Evolutionary conservation across 2,329 filamentous ascomycete genomes (phyloP).

Genomic region (Nannizzia gypsea): DNA sequence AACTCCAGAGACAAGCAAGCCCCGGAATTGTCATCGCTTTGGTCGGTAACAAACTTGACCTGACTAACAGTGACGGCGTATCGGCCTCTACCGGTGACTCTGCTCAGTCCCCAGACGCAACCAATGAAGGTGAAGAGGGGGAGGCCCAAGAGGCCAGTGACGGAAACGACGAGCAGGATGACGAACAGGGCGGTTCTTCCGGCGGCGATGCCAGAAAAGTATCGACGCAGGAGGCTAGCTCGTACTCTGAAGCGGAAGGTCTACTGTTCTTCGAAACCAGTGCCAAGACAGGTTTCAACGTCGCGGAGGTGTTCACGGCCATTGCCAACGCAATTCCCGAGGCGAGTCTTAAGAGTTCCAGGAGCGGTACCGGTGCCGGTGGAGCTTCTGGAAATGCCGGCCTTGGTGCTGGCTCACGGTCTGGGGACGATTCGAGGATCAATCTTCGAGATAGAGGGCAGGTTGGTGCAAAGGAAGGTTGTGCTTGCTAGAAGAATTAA

Average conservation of each 20-base stretch:
- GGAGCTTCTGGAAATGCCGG: slow-evolving; percentile 42
- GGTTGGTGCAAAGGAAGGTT: slow-evolving; percentile 73
- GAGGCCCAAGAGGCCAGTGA: slow-evolving; percentile 22
- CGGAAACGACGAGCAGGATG: slow-evolving; percentile 28
- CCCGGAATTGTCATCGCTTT: slow-evolving; percentile 99
- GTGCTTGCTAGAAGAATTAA: slow-evolving; percentile 59
- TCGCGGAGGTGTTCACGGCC: slow-evolving; percentile 90
- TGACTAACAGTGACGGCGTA: slow-evolving; percentile 64
- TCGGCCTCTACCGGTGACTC: neutral
- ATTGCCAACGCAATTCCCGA: slow-evolving; percentile 98
- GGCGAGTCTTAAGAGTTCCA: slow-evolving; percentile 81
- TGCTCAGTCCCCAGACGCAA: slow-evolving; percentile 65
- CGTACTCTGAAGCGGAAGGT: slow-evolving; percentile 88
- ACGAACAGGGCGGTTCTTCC: slow-evolving; percentile 40
- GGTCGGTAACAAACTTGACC: slow-evolving; percentile 93
- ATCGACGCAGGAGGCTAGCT: slow-evolving; percentile 77
- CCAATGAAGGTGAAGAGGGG: slow-evolving; percentile 40
- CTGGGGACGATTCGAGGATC: slow-evolving; percentile 52
- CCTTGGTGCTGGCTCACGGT: slow-evolving; percentile 42
- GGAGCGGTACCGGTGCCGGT: slow-evolving; percentile 53
- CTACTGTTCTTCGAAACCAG: slow-evolving; percentile 96
- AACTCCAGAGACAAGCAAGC: slow-evolving; percentile 95
- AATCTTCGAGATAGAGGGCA: slow-evolving; percentile 66
- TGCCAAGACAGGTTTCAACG: slow-evolving; percentile 90
- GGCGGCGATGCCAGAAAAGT: slow-evolving; percentile 73